Base-by-base conservation (phyloP, 2,329 filamentous ascomycete genomes). In the Diaporthe capsici region DNA sequence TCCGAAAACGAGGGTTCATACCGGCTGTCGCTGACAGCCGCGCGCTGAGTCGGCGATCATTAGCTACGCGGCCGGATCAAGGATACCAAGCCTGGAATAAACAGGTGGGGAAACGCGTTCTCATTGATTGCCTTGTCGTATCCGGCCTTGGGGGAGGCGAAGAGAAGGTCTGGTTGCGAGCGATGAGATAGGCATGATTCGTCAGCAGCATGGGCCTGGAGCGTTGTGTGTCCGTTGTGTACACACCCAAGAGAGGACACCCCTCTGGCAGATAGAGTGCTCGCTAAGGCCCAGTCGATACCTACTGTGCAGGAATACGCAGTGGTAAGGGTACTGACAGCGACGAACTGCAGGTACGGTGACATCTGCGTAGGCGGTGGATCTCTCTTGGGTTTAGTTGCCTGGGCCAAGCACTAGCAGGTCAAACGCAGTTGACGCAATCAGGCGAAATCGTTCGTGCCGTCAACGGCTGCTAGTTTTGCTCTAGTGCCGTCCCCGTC, bases 391-490 rank as follows among this genome's bases (percentile, higher is more conserved):
- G 47, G 65, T 53, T 53, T 53, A 37, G 13, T 53, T 53, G 63
- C 47, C 39, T 28, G 37, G 25, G 44, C 60, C 37, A 28, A 20
- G 39, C 25, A 17, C 28, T 34, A 68, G 42, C 44, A 67, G 63
- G 63, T 68, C 65, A 39, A 34, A 53, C 65, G 25, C 25, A 55
- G 65, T 70, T 70, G 65, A 70, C 65, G 65, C 65, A 70, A 70
- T 70, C 65, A 70, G 49, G 47, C 49, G 65, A 70, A 28, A 55
- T 70, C 31, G 65, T 70, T 70, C 49, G 65, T 70, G 65, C 65
- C 65, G 65, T 70, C 65, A 70, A 70, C 65, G 65, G 65, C 65
- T 70, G 65, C 65, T 70, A 55, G 65, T 70, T 70, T 42, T 70
- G 65, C 49, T 55, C 65, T 55, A 70, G 65, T 37, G 65, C 34